These are phyloP conservation scores for Pseudoperonospora humuli DNA, from an alignment of 352 stramenopile genomes.

Conservation along the genomic window DNA sequence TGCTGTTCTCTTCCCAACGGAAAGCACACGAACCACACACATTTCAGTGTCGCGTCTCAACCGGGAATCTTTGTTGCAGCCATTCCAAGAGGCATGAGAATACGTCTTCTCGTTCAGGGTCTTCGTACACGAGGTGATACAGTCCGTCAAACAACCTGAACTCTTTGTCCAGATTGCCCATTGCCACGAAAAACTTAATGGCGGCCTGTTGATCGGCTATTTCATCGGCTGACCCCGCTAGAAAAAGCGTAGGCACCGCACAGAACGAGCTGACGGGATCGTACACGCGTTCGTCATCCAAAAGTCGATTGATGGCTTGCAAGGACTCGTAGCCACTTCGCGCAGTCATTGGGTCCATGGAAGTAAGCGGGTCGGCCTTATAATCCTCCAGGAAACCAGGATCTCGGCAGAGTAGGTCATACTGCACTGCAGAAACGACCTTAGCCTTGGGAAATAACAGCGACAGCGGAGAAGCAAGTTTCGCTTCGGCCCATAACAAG, in stretches of 20 bases:
- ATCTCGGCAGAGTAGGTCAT: slow-evolving; percentile 28
- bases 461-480: slow-evolving; percentile 30
- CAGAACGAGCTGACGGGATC: slow-evolving; percentile 27
- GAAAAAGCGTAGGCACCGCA: slow-evolving; percentile 19
- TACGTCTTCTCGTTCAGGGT: slow-evolving; percentile 41
- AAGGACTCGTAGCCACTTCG: slow-evolving; percentile 25
- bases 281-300: slow-evolving; percentile 21
- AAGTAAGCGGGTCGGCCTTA: slow-evolving; percentile 37
- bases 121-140: slow-evolving; percentile 54
- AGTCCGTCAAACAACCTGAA: slow-evolving; percentile 48
- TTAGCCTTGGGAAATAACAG: slow-evolving; percentile 25
- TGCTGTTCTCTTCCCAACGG: too few relatives aligned
- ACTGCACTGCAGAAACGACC: slow-evolving; percentile 45
- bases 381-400: slow-evolving; percentile 35
- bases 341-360: slow-evolving; percentile 34
- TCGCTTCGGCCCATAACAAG: slow-evolving; percentile 30
- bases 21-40: not conserved
- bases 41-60: slow-evolving; percentile 11
- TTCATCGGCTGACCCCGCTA: slow-evolving; percentile 37
- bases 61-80: slow-evolving; percentile 20
- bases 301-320: slow-evolving; percentile 25
- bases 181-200: slow-evolving; percentile 37
- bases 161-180: slow-evolving; percentile 47
- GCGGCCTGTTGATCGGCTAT: slow-evolving; percentile 37
- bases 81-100: slow-evolving; percentile 20